A percentile compares a stretch with the other conserved stretches of the same genome.
These are phyloP conservation scores for Microbotryomycetes sp. DNA, from an alignment of 1,284 basidiomycete genomes.

Conservation along the genomic window DNA sequence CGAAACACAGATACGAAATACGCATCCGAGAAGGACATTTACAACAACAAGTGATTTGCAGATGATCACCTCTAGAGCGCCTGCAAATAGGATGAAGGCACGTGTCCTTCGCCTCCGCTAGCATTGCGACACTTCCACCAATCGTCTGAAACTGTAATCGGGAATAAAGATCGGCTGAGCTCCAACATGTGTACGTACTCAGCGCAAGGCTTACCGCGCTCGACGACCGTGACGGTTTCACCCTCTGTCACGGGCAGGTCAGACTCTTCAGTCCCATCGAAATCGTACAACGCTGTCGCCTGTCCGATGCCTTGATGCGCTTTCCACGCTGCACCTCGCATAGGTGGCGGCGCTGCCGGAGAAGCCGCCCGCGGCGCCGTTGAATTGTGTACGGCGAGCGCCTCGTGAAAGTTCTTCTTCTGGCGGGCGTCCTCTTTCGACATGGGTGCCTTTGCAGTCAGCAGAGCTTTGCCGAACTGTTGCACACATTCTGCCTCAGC, in stretches of 20 bases:
- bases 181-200: too few species aligned
- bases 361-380: background rate
- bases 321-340: background rate
- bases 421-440: slow-evolving; percentile 8
- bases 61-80: too few species aligned
- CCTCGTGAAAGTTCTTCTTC: slow-evolving; percentile 3
- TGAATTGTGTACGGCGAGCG: slow-evolving; percentile 1
- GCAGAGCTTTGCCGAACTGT: slow-evolving; percentile 19
- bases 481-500: too few species aligned
- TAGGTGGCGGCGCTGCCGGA: background rate
- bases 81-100: slow-evolving; percentile 6
- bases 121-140: slow-evolving; percentile 17
- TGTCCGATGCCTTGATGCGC: background rate
- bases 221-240: slow-evolving; percentile 9
- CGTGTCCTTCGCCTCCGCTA: slow-evolving; percentile 5
- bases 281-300: slow-evolving; percentile 19
- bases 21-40: background rate
- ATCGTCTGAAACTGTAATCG: slow-evolving; percentile 11
- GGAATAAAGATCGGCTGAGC: background rate
- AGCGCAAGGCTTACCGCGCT: slow-evolving; percentile 8
- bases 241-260: slow-evolving; percentile 16
- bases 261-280: slow-evolving; percentile 6
- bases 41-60: too few species aligned
- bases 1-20: slow-evolving; percentile 8
- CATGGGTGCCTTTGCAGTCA: slow-evolving; percentile 12